Evolutionary conservation across 257 asterid species (phyloP).

Genomic region (Ocimum tenuiflorum): DNA sequence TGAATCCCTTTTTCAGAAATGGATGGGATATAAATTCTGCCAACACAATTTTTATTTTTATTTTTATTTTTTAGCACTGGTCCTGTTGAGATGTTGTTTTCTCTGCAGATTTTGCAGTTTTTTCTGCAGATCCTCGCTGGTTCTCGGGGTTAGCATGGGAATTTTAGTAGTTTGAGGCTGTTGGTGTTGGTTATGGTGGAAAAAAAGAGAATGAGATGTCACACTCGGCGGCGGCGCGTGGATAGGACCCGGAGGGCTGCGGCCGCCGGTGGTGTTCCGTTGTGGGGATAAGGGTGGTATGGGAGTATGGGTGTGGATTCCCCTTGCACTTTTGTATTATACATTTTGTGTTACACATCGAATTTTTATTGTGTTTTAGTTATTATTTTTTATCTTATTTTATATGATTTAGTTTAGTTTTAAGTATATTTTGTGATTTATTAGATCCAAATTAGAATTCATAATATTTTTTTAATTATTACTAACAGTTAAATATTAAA

Average conservation of each 20-base stretch:
- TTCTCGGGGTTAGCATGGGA: conserved; percentile 24
- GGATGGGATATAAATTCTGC: background rate
- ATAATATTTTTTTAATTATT: too few species aligned
- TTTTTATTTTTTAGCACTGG: background rate
- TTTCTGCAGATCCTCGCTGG: conserved; percentile 10
- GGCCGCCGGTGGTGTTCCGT: background rate
- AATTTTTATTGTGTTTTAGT: too few species aligned
- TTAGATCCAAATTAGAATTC: too few species aligned
- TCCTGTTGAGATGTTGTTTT: conserved; percentile 12
- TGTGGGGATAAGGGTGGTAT: background rate
- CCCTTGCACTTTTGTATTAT: too few species aligned
- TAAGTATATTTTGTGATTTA: too few species aligned
- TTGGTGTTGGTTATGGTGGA: conserved; percentile 28
- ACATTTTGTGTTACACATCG: too few species aligned
- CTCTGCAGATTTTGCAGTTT: conserved; percentile 19
- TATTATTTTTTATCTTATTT: too few species aligned
- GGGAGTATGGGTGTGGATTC: too few species aligned
- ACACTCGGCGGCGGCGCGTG: conserved; percentile 25
- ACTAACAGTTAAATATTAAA: too few species aligned
- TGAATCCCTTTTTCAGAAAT: background rate
- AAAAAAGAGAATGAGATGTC: background rate
- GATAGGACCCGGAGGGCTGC: background rate
- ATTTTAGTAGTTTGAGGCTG: conserved; percentile 20
- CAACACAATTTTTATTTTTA: background rate
- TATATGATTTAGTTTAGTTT: too few species aligned